These are phyloP conservation scores for Jackrogersella minutella DNA, from an alignment of 495 filamentous ascomycete species.

Conservation along the genomic window DNA sequence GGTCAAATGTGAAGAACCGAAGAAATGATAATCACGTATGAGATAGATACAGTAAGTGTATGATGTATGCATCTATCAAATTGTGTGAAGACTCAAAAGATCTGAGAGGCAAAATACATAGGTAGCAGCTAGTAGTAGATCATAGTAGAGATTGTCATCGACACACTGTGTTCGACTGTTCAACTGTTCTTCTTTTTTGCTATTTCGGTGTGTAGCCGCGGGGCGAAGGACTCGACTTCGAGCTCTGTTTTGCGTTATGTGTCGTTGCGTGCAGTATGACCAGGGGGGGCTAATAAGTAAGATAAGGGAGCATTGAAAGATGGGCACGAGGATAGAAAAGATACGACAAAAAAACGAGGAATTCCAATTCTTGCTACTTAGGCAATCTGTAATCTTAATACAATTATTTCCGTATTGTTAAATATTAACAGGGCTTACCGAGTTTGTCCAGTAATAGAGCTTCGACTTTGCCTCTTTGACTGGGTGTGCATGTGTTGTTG, in stretches of 20 bases:
- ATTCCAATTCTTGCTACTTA: background rate
- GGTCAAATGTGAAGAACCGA: constrained; percentile 36
- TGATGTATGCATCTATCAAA: background rate
- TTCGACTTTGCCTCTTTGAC: constrained; percentile 25
- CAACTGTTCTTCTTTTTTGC: background rate
- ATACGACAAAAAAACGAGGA: background rate
- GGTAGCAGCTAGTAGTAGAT: no score
- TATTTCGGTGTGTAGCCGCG: constrained; percentile 38
- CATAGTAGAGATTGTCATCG: constrained; percentile 8
- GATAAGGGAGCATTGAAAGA: background rate
- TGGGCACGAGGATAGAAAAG: background rate
- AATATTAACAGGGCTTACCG: constrained; percentile 4
- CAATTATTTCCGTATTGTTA: constrained; percentile 18
- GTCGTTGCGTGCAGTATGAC: constrained; percentile 16
- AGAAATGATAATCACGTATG: constrained; percentile 28
- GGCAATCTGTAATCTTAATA: background rate
- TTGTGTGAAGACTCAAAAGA: background rate
- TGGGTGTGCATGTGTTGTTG: constrained; percentile 26
- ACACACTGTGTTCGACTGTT: constrained; percentile 34
- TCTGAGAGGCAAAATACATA: constrained; percentile 11
- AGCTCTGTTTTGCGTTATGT: constrained; percentile 15
- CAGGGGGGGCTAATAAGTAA: constrained; percentile 1
- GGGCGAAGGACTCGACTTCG: constrained; percentile 39
- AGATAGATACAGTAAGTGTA: no score
- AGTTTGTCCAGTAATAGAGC: constrained; percentile 14